phyloP scores from a whole-genome alignment of 2,329 filamentous ascomycete genomes.

The Hymenoscyphus albidus region DNA sequence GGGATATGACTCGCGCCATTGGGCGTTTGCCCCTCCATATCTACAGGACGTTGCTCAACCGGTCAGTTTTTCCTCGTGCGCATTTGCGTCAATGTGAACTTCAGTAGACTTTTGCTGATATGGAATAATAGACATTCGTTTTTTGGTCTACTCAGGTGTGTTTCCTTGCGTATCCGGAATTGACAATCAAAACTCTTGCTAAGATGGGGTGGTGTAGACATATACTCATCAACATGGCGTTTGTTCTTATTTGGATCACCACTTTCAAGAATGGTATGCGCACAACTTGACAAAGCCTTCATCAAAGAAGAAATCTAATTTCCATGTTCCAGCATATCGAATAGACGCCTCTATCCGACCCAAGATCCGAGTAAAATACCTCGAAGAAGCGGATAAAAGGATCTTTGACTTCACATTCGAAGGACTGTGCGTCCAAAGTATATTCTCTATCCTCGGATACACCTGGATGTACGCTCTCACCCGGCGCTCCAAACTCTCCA shows the following conservation, averaged over 20 bases:
- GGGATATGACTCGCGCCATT: conserved; percentile 16
- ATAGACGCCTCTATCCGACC: conserved; percentile 30
- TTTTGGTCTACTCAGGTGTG: conserved; percentile 24
- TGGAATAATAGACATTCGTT: conserved; percentile 28
- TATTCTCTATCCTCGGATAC: conserved; percentile 23
- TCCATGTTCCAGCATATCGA: conserved; percentile 24
- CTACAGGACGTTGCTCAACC: conserved; percentile 29
- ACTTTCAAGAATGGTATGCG: conserved; percentile 32
- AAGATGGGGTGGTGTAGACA: conserved; percentile 13
- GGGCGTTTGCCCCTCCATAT: conserved; percentile 28
- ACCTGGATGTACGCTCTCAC: conserved; percentile 31
- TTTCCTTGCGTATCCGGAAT: neutral
- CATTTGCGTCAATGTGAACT: neutral
- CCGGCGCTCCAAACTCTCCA: conserved; percentile 24
- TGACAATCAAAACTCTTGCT: neutral
- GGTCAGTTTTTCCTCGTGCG: conserved; percentile 15
- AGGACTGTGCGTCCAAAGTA: conserved; percentile 26
- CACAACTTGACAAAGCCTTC: neutral
- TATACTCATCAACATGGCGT: conserved; percentile 30
- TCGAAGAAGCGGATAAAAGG: conserved; percentile 25
- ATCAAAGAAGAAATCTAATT: neutral
- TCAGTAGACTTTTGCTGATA: neutral
- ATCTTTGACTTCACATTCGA: conserved; percentile 26
- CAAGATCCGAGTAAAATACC: conserved; percentile 26
- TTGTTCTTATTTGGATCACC: conserved; percentile 31